Evolutionary conservation across 176 grass and related monocot species (phyloP).

Genomic region (Avena atlantica): DNA sequence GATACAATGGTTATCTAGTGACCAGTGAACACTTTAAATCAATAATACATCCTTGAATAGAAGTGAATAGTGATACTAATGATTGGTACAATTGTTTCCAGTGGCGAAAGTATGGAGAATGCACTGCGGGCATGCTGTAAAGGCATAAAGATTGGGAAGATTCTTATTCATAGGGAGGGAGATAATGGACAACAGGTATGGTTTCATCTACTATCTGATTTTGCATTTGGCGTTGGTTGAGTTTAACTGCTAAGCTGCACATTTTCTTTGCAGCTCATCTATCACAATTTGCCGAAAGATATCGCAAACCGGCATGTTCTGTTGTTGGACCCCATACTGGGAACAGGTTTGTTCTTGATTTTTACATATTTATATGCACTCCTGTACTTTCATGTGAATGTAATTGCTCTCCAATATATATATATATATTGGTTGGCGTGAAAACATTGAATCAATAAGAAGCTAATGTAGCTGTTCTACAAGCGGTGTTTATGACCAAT

Average conservation of each 20-base stretch:
- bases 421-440: too few relatives aligned
- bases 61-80: conserved; percentile 10
- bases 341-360: conserved; percentile 76
- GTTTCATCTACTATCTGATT: conserved; percentile 36
- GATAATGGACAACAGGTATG: conserved; percentile 82
- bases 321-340: conserved; percentile 92
- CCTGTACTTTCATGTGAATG: conserved; percentile 6
- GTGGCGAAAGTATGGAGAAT: conserved; percentile 92
- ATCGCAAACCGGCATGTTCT: conserved; percentile 87
- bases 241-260: conserved; percentile 33
- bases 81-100: conserved; percentile 41
- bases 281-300: conserved; percentile 65
- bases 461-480: neutral
- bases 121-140: conserved; percentile 79
- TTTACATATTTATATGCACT: neutral
- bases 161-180: conserved; percentile 79
- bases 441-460: too few relatives aligned
- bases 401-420: neutral
- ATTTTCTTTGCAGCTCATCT: conserved; percentile 75
- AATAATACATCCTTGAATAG: conserved; percentile 19
- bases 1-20: conserved; percentile 2
- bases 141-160: conserved; percentile 85
- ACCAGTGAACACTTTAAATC: neutral
- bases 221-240: conserved; percentile 35
- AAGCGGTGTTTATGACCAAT: neutral